phyloP scores from a whole-genome alignment of 345 rosid species.

The Draba incana region DNA sequence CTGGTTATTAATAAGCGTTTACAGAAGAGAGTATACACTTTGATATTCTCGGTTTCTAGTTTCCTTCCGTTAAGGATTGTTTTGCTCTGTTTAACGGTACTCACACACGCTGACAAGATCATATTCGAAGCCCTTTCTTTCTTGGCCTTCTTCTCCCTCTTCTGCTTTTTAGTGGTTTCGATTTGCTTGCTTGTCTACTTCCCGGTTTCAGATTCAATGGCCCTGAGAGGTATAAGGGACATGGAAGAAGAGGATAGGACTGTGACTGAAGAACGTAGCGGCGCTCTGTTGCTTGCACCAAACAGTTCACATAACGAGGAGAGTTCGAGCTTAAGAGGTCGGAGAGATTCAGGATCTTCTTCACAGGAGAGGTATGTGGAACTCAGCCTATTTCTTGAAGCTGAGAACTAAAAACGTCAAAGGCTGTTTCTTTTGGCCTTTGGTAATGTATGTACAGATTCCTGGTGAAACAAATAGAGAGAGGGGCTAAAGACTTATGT shows the following conservation, averaged over 20 bases:
- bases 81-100: conserved; percentile 79
- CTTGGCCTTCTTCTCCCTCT: conserved; percentile 75
- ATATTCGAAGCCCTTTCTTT: conserved; percentile 80
- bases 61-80: conserved; percentile 87
- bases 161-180: conserved; percentile 73
- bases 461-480: conserved; percentile 36
- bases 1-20: conserved; percentile 91
- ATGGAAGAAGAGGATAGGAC: conserved; percentile 61
- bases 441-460: conserved; percentile 42
- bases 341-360: conserved; percentile 37
- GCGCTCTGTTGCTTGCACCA: conserved; percentile 38
- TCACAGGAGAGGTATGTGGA: conserved; percentile 48
- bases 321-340: conserved; percentile 33
- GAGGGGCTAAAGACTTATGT: conserved; percentile 7
- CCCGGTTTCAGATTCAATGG: conserved; percentile 91
- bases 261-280: conserved; percentile 39
- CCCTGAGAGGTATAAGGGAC: conserved; percentile 68
- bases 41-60: conserved; percentile 79
- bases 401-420: conserved; percentile 31
- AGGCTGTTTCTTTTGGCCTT: conserved; percentile 36
- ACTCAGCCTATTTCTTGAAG: conserved; percentile 44
- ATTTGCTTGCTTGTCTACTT: conserved; percentile 83
- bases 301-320: conserved; percentile 31
- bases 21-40: conserved; percentile 83
- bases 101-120: conserved; percentile 66